A percentile compares a stretch with the other conserved stretches of the same genome.
phyloP scores from a whole-genome alignment of 1,284 basidiomycete species.

The Rhodotorula glutinis region DNA sequence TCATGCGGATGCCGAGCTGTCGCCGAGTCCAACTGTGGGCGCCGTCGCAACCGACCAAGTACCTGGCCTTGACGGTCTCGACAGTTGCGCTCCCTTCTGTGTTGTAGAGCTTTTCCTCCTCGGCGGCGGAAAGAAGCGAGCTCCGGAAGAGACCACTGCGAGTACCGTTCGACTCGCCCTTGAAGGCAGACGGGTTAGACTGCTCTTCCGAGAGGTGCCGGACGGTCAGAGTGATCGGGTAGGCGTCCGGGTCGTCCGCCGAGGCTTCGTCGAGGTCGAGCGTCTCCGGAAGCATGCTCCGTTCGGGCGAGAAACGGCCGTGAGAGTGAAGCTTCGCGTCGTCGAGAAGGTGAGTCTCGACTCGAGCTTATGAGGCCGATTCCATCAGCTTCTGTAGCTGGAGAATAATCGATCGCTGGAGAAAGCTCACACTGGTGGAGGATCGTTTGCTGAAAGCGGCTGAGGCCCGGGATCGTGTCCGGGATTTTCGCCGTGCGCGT shows the following conservation, averaged over 20 bases:
- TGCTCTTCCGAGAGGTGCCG: slow-evolving; percentile 46
- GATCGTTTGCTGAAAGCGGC: slow-evolving; percentile 44
- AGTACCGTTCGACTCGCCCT: slow-evolving; percentile 17
- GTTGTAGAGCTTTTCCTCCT: slow-evolving; percentile 41
- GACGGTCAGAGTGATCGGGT: slow-evolving; percentile 43
- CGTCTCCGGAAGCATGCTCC: slow-evolving; percentile 42
- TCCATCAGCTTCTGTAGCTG: neutral
- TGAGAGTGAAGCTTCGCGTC: slow-evolving; percentile 36
- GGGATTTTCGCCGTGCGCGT: slow-evolving; percentile 32
- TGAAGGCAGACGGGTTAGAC: slow-evolving; percentile 39
- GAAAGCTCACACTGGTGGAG: slow-evolving; percentile 37
- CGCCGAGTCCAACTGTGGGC: slow-evolving; percentile 80
- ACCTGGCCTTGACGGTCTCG: slow-evolving; percentile 60
- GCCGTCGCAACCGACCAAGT: slow-evolving; percentile 62
- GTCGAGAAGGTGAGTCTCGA: slow-evolving; percentile 42
- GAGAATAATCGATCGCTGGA: neutral
- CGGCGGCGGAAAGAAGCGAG: slow-evolving; percentile 37
- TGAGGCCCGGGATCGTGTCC: slow-evolving; percentile 43
- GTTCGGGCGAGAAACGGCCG: slow-evolving; percentile 37
- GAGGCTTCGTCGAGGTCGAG: slow-evolving; percentile 39
- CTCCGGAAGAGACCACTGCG: slow-evolving; percentile 40
- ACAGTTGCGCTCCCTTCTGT: slow-evolving; percentile 2
- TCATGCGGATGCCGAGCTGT: slow-evolving; percentile 62
- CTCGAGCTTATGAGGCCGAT: slow-evolving; percentile 18
- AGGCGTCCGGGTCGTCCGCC: slow-evolving; percentile 34